Evolutionary conservation across 805 yeast genomes (phyloP).

Genomic region (Cyberlindnera euphorbiiphila): DNA sequence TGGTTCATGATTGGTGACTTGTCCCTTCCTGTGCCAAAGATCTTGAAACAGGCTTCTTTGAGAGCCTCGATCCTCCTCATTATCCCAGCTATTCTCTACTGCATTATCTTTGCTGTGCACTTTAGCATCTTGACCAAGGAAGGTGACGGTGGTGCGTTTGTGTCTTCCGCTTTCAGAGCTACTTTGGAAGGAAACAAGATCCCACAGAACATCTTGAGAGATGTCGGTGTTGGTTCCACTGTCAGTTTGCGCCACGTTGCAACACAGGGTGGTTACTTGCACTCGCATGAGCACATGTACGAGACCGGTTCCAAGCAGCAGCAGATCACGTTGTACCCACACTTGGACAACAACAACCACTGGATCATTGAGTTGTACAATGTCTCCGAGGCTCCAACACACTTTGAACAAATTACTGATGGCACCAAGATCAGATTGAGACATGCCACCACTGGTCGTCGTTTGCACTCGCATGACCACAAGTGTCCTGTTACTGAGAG

Average conservation of each 20-base stretch:
- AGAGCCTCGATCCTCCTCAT: constrained; percentile 55
- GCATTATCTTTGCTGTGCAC: constrained; percentile 59
- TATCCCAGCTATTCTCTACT: constrained; percentile 54
- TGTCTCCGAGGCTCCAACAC: constrained; percentile 49
- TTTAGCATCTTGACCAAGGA: constrained; percentile 53
- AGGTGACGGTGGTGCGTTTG: constrained; percentile 69
- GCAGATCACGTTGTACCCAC: constrained; percentile 78
- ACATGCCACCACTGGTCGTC: constrained; percentile 54
- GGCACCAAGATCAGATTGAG: constrained; percentile 68
- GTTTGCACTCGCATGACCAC: constrained; percentile 81
- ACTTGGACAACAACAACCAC: constrained; percentile 67
- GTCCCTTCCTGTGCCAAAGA: constrained; percentile 39
- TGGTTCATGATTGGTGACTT: constrained; percentile 77
- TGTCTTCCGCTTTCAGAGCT: constrained; percentile 69
- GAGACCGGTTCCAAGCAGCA: constrained; percentile 83
- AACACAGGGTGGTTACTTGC: constrained; percentile 77
- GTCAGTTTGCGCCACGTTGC: constrained; percentile 65
- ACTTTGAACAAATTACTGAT: constrained; percentile 59
- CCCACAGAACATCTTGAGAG: constrained; percentile 55
- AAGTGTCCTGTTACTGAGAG: constrained; percentile 69
- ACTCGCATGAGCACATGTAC: constrained; percentile 69
- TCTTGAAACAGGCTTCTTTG: constrained; percentile 43
- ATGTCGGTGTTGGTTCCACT: constrained; percentile 69
- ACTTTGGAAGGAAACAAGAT: constrained; percentile 56
- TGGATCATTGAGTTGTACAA: constrained; percentile 71